phyloP scores from a whole-genome alignment of 345 rosid species.

The Syzygium grande region DNA sequence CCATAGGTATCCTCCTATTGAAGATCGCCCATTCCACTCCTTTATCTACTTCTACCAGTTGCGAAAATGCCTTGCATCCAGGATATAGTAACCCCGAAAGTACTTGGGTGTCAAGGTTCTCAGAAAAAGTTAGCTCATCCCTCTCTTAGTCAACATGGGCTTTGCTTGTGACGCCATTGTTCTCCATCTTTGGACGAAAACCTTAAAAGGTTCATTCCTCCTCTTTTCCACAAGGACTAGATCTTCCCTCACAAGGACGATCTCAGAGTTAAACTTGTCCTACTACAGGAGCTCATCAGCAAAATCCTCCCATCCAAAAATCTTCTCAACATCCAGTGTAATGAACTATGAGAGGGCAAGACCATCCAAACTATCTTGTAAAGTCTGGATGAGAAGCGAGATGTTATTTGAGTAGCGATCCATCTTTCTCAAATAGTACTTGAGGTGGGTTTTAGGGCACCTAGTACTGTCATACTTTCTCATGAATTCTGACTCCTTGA shows the following conservation, averaged over 20 bases:
- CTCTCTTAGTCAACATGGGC: not conserved
- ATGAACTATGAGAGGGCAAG: not conserved
- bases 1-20: too few species aligned
- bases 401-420: not conserved
- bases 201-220: not conserved
- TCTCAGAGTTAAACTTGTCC: too few species aligned
- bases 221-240: not conserved
- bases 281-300: not conserved
- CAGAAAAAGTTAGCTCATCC: too few species aligned
- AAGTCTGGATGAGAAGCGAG: too few species aligned
- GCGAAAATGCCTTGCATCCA: too few species aligned
- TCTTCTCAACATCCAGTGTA: not conserved
- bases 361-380: not conserved
- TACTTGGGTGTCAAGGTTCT: too few species aligned
- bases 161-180: not conserved
- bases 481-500: too few species aligned
- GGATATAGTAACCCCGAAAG: too few species aligned
- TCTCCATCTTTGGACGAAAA: not conserved
- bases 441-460: not conserved
- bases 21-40: too few species aligned
- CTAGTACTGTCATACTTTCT: not conserved
- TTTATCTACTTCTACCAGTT: too few species aligned
- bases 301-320: not conserved
- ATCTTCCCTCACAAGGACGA: not conserved
- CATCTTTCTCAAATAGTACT: not conserved